Conservation (phyloP, 1,284 basidiomycete species). For the Athelia psychrophila region DNA sequence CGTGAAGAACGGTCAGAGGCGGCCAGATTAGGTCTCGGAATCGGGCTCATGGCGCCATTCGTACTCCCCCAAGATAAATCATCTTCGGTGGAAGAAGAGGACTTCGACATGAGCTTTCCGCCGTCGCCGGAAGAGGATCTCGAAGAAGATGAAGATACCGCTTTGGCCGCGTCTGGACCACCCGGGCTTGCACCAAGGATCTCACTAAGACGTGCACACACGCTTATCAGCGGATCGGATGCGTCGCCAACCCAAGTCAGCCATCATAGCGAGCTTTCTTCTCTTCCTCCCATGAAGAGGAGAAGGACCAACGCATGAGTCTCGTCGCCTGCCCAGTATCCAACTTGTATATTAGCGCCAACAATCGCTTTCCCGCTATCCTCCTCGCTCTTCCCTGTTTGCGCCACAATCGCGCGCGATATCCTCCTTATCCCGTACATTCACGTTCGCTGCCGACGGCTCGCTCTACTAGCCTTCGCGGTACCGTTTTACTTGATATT, state of each 20-base stretch:
- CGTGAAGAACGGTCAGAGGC: slow-evolving; percentile 18
- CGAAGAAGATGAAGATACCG: slow-evolving; percentile 18
- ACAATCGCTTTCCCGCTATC: background rate
- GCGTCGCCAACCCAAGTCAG: background rate
- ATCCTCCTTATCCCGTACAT: slow-evolving; percentile 17
- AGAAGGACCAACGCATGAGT: slow-evolving; percentile 24
- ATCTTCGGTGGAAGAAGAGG: slow-evolving; percentile 16
- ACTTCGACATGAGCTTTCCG: slow-evolving; percentile 24
- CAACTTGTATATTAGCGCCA: background rate
- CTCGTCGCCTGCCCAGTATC: background rate
- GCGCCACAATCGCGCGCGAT: background rate
- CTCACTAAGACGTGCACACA: background rate
- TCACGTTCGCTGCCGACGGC: slow-evolving; percentile 14
- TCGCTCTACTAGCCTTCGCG: background rate
- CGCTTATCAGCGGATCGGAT: background rate
- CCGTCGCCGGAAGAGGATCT: slow-evolving; percentile 18
- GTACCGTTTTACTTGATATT: background rate
- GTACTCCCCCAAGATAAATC: slow-evolving; percentile 17
- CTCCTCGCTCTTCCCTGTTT: background rate
- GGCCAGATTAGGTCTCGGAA: slow-evolving; percentile 37
- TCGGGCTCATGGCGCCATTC: slow-evolving; percentile 57
- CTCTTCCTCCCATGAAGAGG: slow-evolving; percentile 46
- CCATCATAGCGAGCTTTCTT: slow-evolving; percentile 16
- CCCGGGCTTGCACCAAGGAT: background rate
- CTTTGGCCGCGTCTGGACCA: background rate